A percentile compares a stretch with the other conserved stretches of the same genome.
Evolutionary conservation across 768 basidiomycete species (phyloP).

Genomic region (Boletellus ananiceps): DNA sequence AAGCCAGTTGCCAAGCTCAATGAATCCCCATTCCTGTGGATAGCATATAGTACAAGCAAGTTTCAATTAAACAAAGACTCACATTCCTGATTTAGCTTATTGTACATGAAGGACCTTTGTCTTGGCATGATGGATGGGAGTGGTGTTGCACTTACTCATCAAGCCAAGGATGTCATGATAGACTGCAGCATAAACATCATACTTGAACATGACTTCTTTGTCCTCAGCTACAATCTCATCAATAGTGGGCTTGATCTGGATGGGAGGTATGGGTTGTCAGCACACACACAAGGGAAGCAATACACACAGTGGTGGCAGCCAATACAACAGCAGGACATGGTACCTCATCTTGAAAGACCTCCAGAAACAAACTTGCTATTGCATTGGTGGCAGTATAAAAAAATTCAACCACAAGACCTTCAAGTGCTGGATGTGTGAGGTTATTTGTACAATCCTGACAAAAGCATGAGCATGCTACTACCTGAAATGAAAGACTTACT

Average conservation of each 20-base stretch:
- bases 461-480: no score
- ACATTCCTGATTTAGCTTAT: neutral
- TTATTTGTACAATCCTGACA: no score
- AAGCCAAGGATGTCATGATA: neutral
- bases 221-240: neutral
- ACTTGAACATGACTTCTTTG: neutral
- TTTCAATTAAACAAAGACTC: neutral
- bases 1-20: neutral
- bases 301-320: no score
- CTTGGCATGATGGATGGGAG: neutral
- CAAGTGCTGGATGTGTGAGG: no score
- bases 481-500: no score
- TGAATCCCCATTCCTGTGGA: neutral
- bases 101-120: neutral
- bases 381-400: no score
- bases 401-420: no score
- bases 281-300: no score
- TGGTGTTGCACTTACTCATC: neutral
- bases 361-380: no score
- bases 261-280: no score
- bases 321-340: no score
- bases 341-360: no score
- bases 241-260: neutral
- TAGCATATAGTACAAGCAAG: neutral
- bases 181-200: neutral